A percentile compares a stretch with the other conserved stretches of the same genome.
phyloP scores from a whole-genome alignment of 1,284 basidiomycete species.

The Cutaneotrichosporon sp. region DNA sequence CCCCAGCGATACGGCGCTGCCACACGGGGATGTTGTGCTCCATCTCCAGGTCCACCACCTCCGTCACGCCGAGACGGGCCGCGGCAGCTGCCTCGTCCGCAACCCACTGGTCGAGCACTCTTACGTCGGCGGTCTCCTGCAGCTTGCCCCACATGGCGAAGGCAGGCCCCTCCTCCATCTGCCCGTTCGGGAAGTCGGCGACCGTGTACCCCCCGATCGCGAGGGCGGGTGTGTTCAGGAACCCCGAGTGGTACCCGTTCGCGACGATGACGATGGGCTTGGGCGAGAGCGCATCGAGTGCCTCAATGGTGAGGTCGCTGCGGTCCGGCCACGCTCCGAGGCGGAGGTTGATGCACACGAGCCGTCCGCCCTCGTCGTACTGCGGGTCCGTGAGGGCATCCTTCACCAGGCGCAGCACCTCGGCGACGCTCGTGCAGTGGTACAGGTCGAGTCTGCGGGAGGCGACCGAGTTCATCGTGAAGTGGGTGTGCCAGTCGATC shows the following conservation, averaged over 20 bases:
- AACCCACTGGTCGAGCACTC: conserved; percentile 33
- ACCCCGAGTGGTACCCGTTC: conserved; percentile 44
- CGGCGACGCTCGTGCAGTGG: conserved; percentile 23
- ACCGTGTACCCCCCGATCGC: conserved; percentile 24
- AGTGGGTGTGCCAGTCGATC: conserved; percentile 42
- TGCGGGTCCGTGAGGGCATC: conserved; percentile 23
- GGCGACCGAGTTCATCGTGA: conserved; percentile 33
- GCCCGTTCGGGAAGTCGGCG: conserved; percentile 20
- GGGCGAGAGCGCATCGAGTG: conserved; percentile 30
- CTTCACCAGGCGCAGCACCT: conserved; percentile 25
- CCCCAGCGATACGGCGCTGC: conserved; percentile 32
- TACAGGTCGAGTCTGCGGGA: conserved; percentile 31
- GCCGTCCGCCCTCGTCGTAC: conserved; percentile 25
- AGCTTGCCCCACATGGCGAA: conserved; percentile 33
- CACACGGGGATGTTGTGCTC: conserved; percentile 37
- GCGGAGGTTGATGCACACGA: conserved; percentile 32
- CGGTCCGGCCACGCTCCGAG: conserved; percentile 39
- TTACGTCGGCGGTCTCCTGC: conserved; percentile 27
- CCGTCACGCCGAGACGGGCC: conserved; percentile 42
- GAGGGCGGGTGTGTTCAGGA: conserved; percentile 37
- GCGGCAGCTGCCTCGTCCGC: conserved; percentile 32
- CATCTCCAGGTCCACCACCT: conserved; percentile 50
- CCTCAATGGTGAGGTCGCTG: conserved; percentile 25
- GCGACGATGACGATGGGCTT: conserved; percentile 38
- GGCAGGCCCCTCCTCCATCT: conserved; percentile 35